A percentile compares a stretch with the other conserved stretches of the same genome.
Conservation (phyloP, 345 rosid genomes). For the Camelina hispida region DNA sequence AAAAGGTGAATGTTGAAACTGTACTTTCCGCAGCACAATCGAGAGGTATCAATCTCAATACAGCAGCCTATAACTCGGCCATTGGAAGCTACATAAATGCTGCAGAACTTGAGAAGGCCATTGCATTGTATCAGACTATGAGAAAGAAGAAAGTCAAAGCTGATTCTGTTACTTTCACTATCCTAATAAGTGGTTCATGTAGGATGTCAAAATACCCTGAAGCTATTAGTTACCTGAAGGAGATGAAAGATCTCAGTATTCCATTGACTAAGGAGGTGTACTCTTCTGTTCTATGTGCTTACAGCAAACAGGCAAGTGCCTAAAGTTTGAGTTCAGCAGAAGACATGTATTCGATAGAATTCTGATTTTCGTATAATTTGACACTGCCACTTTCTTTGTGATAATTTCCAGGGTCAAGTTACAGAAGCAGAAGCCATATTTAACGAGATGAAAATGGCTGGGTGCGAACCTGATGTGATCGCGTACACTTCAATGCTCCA, state of each 20-base stretch:
- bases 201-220: conserved; percentile 73
- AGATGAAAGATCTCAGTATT: conserved; percentile 64
- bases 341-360: not conserved
- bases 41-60: conserved; percentile 77
- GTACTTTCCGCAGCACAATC: conserved; percentile 80
- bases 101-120: conserved; percentile 80
- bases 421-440: conserved; percentile 82
- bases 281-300: conserved; percentile 71
- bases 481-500: conserved; percentile 83
- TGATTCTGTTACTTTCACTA: conserved; percentile 81
- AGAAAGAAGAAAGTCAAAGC: conserved; percentile 63
- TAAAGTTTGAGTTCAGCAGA: conserved; percentile 32
- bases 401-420: conserved; percentile 60
- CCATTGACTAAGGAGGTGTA: conserved; percentile 79
- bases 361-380: conserved; percentile 14
- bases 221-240: conserved; percentile 71
- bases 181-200: conserved; percentile 77
- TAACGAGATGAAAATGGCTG: conserved; percentile 68
- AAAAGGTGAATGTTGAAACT: conserved; percentile 74
- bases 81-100: conserved; percentile 83
- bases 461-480: conserved; percentile 76
- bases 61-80: conserved; percentile 85
- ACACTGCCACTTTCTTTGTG: conserved; percentile 1
- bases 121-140: conserved; percentile 71
- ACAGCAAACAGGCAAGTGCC: conserved; percentile 77